Evolutionary conservation across 2,329 filamentous ascomycete species (phyloP), one percentile per base, ranked within the genome.

Genomic region (Colletotrichum shisoi): DNA sequence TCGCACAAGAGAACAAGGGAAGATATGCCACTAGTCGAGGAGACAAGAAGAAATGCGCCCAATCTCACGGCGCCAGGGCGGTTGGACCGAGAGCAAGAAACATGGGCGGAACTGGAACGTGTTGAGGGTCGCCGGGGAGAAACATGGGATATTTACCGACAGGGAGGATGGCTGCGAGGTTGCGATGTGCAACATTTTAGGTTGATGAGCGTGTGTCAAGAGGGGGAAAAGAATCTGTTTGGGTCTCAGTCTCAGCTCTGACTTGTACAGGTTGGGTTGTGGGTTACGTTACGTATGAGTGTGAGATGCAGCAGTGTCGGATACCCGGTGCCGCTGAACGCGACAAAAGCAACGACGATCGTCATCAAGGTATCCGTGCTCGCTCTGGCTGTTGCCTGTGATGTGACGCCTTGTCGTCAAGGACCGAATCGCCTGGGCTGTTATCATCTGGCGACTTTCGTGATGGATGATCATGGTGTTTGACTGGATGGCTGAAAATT

Each of bases 191-290:
- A 24, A 24, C n/a, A 40, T 24, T 51, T 49, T 51, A 59, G 62
- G 62, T 64, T 64, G 27, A 31, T 40, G 40, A 21, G 24, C 27
- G n/a, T 40, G 48, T 63, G 54, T 63, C 53, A 49, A 27, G 61
- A 39, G 17, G 27, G 40, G 46, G 37, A 24, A 52, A 63, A 46
- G 46, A 40, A 19, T 45, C 53, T 17, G 31, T 40, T 56, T 27
- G 31, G 31, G 53, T n/a, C 45, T 59, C 21, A 37, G 57, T 42
- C 53, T 21, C 31, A 34, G 31, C 31, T 2, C 6, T 34, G 31
- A 39, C 34, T 54, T 53, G n/a, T 12, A 21, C 19, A 3, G 21
- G 34, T 24, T 34, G 34, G 15, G 34, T 24, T 34, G 37, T n/a
- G 24, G 24, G 34, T 39, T 39, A 15, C 19, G 34, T 39, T 39